These are phyloP conservation scores for Populus trichocarpa DNA, from an alignment of 441 rosid species.

Conservation along the genomic window DNA sequence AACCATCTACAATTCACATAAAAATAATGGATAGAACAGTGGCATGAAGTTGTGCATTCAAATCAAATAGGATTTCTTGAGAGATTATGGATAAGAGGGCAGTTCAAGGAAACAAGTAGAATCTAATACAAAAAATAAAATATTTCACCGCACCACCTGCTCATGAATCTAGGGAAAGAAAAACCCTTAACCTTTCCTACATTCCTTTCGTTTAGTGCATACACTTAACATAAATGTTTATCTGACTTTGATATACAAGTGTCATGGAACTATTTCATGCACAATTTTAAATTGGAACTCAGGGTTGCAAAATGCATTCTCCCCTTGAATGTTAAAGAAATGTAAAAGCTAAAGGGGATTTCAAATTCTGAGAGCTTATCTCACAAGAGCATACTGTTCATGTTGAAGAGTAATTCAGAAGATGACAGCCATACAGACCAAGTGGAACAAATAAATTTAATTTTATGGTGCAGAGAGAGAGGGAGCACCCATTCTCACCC, in stretches of 20 bases:
- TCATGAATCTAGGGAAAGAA: neutral
- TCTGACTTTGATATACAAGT: neutral
- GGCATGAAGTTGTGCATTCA: neutral
- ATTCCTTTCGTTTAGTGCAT: neutral
- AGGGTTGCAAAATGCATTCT: neutral
- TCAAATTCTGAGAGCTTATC: neutral
- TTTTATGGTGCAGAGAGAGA: neutral
- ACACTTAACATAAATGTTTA: neutral
- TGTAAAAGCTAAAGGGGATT: neutral
- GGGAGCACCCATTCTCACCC: constrained; percentile 46
- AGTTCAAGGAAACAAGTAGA: neutral
- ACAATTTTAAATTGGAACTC: neutral
- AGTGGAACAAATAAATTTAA: neutral
- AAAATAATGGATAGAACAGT: neutral
- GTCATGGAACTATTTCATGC: neutral
- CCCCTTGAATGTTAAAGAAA: neutral
- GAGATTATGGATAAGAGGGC: neutral
- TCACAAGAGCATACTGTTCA: neutral
- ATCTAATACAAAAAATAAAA: neutral
- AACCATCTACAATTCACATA: neutral
- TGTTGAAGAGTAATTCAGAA: neutral
- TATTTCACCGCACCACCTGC: neutral
- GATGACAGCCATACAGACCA: neutral
- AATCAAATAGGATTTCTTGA: neutral
- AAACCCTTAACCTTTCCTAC: neutral